These are phyloP conservation scores for Nothophytophthora sp. DNA, from an alignment of 352 stramenopile genomes.

Conservation along the genomic window DNA sequence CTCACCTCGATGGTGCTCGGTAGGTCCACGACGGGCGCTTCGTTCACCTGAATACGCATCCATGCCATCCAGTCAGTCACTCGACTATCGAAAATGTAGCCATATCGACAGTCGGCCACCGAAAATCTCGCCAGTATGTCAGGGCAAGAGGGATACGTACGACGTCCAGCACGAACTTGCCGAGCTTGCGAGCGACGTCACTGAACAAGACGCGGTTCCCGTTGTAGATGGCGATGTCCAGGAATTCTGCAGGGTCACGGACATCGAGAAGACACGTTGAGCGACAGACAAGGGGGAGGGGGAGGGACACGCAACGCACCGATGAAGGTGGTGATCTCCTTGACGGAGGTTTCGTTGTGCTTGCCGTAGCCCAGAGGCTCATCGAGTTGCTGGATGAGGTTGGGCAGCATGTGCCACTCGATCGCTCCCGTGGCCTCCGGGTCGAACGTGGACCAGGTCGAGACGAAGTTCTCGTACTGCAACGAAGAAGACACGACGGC, in stretches of 20 bases:
- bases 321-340: conserved; percentile 60
- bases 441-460: conserved; percentile 62
- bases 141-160: conserved; percentile 17
- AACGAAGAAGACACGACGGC: too few relatives aligned
- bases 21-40: conserved; percentile 40
- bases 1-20: conserved; percentile 50
- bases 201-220: conserved; percentile 64
- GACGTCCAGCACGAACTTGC: conserved; percentile 64
- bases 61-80: not conserved
- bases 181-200: conserved; percentile 51
- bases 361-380: conserved; percentile 66
- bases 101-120: not conserved
- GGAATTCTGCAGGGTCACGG: conserved; percentile 23
- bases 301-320: conserved; percentile 22
- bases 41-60: conserved; percentile 33
- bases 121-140: conserved; percentile 2
- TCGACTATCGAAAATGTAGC: conserved; percentile 9
- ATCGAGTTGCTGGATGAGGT: conserved; percentile 65
- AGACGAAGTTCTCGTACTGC: conserved; percentile 74
- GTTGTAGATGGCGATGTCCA: conserved; percentile 53
- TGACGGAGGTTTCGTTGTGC: conserved; percentile 38
- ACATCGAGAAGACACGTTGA: not conserved
- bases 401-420: conserved; percentile 56
- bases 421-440: conserved; percentile 79
- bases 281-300: not conserved